Conservation (phyloP, 2,329 filamentous ascomycete species). For the Aureobasidium zeae region DNA sequence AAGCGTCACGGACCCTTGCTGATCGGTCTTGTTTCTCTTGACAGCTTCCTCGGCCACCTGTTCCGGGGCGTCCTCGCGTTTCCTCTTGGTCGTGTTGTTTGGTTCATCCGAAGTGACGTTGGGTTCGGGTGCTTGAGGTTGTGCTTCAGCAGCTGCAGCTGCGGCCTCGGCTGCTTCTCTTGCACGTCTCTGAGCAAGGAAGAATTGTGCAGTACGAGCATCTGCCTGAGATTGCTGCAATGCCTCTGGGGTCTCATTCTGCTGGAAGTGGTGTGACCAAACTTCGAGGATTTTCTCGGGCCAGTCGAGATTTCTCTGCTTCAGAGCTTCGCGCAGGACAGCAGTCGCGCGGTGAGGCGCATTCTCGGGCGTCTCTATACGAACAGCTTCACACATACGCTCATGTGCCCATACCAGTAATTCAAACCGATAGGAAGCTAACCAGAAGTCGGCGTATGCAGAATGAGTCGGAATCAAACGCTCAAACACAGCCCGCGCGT, state of each 20-base stretch:
- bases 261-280: conserved; percentile 73
- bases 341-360: conserved; percentile 66
- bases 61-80: conserved; percentile 53
- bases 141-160: conserved; percentile 40
- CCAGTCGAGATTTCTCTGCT: conserved; percentile 57
- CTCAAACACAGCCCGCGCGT: conserved; percentile 47
- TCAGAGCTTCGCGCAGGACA: conserved; percentile 63
- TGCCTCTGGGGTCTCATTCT: conserved; percentile 71
- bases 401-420: conserved; percentile 60
- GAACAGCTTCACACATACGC: conserved; percentile 41
- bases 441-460: conserved; percentile 87
- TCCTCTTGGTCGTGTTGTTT: conserved; percentile 52
- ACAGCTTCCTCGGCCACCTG: conserved; percentile 43
- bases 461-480: conserved; percentile 59
- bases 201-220: conserved; percentile 59
- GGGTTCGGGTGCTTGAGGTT: conserved; percentile 23
- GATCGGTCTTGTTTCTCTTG: conserved; percentile 58
- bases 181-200: conserved; percentile 54
- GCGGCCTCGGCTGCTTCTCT: conserved; percentile 58
- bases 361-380: conserved; percentile 44
- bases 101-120: conserved; percentile 24
- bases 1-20: conserved; percentile 23
- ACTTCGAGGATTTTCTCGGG: conserved; percentile 67
- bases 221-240: conserved; percentile 66
- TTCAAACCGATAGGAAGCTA: conserved; percentile 86